phyloP scores from a whole-genome alignment of 345 rosid genomes.

The Eucalyptus microcorys region DNA sequence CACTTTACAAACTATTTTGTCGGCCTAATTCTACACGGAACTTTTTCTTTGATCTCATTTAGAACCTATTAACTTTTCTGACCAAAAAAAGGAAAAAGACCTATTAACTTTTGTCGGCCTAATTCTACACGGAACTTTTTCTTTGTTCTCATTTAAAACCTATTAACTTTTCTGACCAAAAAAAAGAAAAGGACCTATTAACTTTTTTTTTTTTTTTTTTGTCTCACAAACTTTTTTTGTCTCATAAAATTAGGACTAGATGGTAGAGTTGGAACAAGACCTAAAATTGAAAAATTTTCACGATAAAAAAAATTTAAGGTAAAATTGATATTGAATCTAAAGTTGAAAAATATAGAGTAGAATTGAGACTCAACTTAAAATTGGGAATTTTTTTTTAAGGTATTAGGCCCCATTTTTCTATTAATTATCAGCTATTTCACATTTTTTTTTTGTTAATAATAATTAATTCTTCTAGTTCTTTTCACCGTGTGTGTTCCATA shows the following conservation, averaged over 20 bases:
- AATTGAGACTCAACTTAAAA: not conserved
- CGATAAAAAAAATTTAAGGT: too few relatives aligned
- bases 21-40: too few relatives aligned
- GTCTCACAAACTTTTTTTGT: not conserved
- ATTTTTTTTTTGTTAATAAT: not conserved
- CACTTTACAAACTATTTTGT: not conserved
- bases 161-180: too few relatives aligned
- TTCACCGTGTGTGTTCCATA: not conserved
- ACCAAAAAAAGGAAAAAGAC: too few relatives aligned
- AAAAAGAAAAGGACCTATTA: too few relatives aligned
- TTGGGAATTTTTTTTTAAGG: not conserved
- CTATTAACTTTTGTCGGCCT: not conserved
- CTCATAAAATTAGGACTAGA: not conserved
- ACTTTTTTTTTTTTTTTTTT: not conserved
- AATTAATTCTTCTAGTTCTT: too few relatives aligned
- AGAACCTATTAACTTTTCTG: too few relatives aligned
- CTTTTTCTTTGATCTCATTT: too few relatives aligned
- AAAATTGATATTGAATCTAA: too few relatives aligned
- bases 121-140: not conserved
- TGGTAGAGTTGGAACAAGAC: too few relatives aligned
- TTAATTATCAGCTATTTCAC: not conserved
- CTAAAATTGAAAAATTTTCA: too few relatives aligned
- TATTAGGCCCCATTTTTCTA: not conserved
- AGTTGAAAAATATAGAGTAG: too few relatives aligned
- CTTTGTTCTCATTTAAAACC: not conserved